Percentiles rank a stretch among this genome's conserved stretches.
Evolutionary conservation across 1,284 basidiomycete genomes (phyloP).

Genomic region (Grifola frondosa): DNA sequence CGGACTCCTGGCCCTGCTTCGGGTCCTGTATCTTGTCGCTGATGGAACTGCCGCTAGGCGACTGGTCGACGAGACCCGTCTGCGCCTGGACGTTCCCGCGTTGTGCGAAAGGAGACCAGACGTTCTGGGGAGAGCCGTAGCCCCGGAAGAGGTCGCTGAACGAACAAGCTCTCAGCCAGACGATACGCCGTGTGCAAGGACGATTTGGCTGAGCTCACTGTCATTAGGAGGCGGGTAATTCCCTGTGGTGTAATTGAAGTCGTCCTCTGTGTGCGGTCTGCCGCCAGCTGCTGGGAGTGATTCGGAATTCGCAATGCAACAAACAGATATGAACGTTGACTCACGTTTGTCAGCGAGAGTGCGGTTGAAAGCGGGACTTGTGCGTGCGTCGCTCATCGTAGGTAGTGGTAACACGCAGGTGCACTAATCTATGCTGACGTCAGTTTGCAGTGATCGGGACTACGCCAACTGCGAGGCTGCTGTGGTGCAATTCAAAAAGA

Average conservation of each 20-base stretch:
- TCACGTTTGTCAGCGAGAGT: no score
- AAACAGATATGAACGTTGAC: no score
- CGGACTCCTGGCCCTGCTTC: slow-evolving; percentile 30
- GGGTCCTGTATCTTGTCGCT: slow-evolving; percentile 27
- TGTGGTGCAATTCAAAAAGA: no score
- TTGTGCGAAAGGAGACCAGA: slow-evolving; percentile 16
- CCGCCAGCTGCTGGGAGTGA: no score
- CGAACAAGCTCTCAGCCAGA: not conserved
- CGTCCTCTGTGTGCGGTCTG: no score
- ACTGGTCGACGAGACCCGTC: slow-evolving; percentile 26
- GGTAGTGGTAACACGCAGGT: no score
- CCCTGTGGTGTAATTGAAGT: slow-evolving; percentile 24
- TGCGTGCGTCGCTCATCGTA: no score
- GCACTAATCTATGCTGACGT: no score
- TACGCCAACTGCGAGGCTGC: no score
- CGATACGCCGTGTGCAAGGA: not conserved
- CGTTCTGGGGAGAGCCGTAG: slow-evolving; percentile 27
- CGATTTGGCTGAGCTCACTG: slow-evolving; percentile 20
- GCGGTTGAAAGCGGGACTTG: no score
- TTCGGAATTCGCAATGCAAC: no score
- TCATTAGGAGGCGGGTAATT: slow-evolving; percentile 33
- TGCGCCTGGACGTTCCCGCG: slow-evolving; percentile 11
- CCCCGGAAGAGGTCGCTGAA: slow-evolving; percentile 38
- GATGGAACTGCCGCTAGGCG: slow-evolving; percentile 23
- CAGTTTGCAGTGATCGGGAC: no score